Conservation (phyloP, 192 early-diverging fungal species). For the Coemansia sp. region DNA sequence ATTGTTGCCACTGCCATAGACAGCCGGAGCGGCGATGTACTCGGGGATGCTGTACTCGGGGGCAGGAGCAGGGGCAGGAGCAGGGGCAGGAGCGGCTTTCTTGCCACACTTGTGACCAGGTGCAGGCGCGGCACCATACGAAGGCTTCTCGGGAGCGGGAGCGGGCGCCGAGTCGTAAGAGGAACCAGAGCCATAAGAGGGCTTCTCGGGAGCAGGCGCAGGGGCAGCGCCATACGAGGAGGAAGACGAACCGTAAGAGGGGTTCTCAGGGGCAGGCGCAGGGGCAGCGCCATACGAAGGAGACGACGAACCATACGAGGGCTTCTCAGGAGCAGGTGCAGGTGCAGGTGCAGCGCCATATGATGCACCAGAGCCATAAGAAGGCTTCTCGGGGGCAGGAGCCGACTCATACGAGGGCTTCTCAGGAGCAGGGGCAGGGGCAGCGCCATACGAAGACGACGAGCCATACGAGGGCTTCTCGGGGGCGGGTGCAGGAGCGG, state of each 20-base stretch:
- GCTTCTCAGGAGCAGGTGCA: slow-evolving; percentile 9
- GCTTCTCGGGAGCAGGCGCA: slow-evolving; percentile 5
- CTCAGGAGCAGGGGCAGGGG: background rate
- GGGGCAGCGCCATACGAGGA: slow-evolving; percentile 10
- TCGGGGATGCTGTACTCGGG: slow-evolving; percentile 4
- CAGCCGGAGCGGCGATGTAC: slow-evolving; percentile 4
- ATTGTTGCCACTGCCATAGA: slow-evolving; percentile 1
- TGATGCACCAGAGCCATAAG: slow-evolving; percentile 6
- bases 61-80: slow-evolving; percentile 1
- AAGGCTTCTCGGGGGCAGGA: background rate
- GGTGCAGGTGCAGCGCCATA: slow-evolving; percentile 16
- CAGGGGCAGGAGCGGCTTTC: background rate
- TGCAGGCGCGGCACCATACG: slow-evolving; percentile 9
- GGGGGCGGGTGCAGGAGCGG: slow-evolving; percentile 12
- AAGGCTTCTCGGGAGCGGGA: slow-evolving; percentile 10
- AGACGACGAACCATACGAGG: slow-evolving; percentile 5
- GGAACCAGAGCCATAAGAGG: background rate
- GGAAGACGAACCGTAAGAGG: background rate
- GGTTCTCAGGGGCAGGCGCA: slow-evolving; percentile 16
- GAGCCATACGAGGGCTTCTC: background rate
- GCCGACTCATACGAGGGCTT: slow-evolving; percentile 5
- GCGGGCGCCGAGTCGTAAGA: slow-evolving; percentile 11
- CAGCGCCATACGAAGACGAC: background rate
- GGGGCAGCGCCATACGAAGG: slow-evolving; percentile 8
- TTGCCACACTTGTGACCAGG: background rate